Evolutionary conservation across 2,329 filamentous ascomycete species (phyloP), one percentile per base, ranked within the genome.

Genomic region (Fusarium protoensiforme): DNA sequence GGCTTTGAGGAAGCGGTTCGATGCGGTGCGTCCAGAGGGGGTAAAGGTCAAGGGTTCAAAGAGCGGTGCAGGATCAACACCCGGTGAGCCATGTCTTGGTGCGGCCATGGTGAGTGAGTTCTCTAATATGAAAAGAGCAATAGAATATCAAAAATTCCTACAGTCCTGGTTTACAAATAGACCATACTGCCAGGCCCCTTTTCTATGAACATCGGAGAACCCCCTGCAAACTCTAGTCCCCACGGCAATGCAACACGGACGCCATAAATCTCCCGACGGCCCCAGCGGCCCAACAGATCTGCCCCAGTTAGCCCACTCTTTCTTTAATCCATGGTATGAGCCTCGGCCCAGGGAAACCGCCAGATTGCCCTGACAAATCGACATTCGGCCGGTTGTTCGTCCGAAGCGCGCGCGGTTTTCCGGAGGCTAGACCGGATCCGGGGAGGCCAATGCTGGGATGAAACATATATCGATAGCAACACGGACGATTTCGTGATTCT

Each of bases 1-100:
- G 4, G 71, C 72, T 64, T 74, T 74, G 38, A 74, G 65, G 36
- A 75, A 69, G 13, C 59, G 65, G 16, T 75, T 75, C 13, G 65
- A 61, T 2, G 61, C 72, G 6, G 64, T 68, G 51, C 57, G 59
- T 14, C 66, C 72, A 6, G 72, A 54, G 2, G 74, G 72, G 5
- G 62, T 36, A 54, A 69, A 74, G 8, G 61, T 65, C 10, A 74
- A 59, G 20, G 72, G 72, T 8, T 73, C 35, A 1, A 73, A 22
- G 9, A 73, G 48, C 24, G 70, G 70, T 6, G 70, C 60, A 36
- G 67, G 58, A 39, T 73, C 70, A 5, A 71, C 67, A 13, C 58
- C 66, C 35, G 66, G 70, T 8, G 43, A 57, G 11, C 70, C 70
- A 4, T 67, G 56, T 73, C 70, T 63, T 38, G 62, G 4, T 6